These are phyloP conservation scores for Citrus australasica DNA, from an alignment of 345 rosid species.

Conservation along the genomic window DNA sequence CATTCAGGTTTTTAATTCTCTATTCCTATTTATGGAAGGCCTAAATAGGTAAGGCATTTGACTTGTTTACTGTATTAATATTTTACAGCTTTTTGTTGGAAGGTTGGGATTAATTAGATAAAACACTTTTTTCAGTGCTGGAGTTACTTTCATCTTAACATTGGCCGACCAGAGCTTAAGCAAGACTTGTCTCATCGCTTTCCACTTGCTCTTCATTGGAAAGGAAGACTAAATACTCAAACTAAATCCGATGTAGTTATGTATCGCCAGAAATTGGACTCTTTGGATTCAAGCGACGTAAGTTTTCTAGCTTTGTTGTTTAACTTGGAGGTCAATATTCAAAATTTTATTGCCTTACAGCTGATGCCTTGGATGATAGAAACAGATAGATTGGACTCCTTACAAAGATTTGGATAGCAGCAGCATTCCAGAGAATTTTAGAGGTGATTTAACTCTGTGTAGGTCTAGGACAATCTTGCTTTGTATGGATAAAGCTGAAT, in stretches of 20 bases:
- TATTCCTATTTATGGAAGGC: neutral
- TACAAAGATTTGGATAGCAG: constrained; percentile 35
- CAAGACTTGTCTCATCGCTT: constrained; percentile 47
- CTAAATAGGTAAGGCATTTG: neutral
- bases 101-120: constrained; percentile 6
- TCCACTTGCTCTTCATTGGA: constrained; percentile 73
- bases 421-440: constrained; percentile 37
- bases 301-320: constrained; percentile 9
- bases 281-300: constrained; percentile 51
- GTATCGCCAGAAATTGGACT: constrained; percentile 67
- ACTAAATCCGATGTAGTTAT: constrained; percentile 60
- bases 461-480: constrained; percentile 54
- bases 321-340: neutral
- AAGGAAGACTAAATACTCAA: constrained; percentile 70
- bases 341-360: neutral
- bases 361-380: neutral
- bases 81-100: neutral
- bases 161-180: constrained; percentile 65
- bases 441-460: constrained; percentile 30
- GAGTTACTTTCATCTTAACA: constrained; percentile 78
- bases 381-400: constrained; percentile 56
- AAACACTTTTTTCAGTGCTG: constrained; percentile 44
- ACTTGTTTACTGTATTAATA: neutral
- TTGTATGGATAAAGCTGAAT: constrained; percentile 55
- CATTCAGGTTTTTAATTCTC: neutral